phyloP scores from a whole-genome alignment of 345 rosid genomes.

The Punica granatum region DNA sequence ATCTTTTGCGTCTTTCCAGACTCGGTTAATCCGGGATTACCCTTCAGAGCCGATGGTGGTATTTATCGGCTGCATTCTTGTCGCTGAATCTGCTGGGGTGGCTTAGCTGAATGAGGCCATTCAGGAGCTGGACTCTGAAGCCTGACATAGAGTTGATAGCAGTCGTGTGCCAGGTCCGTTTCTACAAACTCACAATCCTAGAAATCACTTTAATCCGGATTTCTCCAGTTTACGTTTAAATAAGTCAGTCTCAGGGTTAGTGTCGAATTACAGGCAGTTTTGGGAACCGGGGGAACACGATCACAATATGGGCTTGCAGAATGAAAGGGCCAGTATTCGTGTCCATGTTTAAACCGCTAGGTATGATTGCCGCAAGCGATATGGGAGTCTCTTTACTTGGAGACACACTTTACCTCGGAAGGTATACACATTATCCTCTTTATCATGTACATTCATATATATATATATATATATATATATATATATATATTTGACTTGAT shows the following conservation, averaged over 20 bases:
- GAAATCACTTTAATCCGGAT: neutral
- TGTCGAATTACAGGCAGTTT: conserved; percentile 8
- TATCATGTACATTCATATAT: neutral
- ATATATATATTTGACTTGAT: neutral
- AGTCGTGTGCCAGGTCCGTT: conserved; percentile 22
- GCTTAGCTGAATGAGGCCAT: conserved; percentile 23
- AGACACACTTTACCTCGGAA: conserved; percentile 14
- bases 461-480: too few species aligned
- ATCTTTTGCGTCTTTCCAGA: conserved; percentile 12
- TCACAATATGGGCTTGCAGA: conserved; percentile 6
- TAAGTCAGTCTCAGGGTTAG: neutral
- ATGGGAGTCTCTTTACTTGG: conserved; percentile 16
- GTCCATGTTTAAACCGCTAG: conserved; percentile 15
- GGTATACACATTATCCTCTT: neutral
- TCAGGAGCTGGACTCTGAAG: conserved; percentile 34
- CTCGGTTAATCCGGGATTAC: conserved; percentile 19
- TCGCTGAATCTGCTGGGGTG: conserved; percentile 16
- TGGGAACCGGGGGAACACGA: neutral
- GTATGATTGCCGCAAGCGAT: conserved; percentile 3
- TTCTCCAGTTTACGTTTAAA: neutral
- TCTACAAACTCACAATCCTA: neutral
- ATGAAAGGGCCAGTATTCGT: conserved; percentile 11
- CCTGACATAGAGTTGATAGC: conserved; percentile 21
- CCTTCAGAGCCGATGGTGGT: conserved; percentile 23
- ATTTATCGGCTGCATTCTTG: conserved; percentile 16